Percentiles rank a stretch among this genome's conserved stretches.
These are phyloP conservation scores for Trametes gibbosa DNA, from an alignment of 768 basidiomycete genomes.

Conservation along the genomic window DNA sequence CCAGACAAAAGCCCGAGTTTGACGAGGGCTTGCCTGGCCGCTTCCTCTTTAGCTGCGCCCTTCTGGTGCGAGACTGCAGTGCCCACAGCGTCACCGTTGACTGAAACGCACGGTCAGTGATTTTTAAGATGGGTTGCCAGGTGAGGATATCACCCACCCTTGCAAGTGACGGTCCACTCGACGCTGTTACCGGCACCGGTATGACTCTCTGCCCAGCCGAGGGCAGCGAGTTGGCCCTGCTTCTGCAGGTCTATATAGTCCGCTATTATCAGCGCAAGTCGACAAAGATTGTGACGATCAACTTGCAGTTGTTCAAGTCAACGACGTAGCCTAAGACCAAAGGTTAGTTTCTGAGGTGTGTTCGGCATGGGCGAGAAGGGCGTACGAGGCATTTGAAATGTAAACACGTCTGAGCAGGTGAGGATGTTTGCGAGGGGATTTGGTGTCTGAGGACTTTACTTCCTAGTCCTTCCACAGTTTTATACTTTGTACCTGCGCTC, in stretches of 20 bases:
- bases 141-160: conserved; percentile 40
- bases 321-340: conserved; percentile 30
- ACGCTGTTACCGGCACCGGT: conserved; percentile 42
- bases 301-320: conserved; percentile 48
- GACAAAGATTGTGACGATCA: too few relatives aligned
- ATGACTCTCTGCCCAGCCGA: conserved; percentile 41
- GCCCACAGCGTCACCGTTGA: conserved; percentile 47
- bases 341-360: not conserved
- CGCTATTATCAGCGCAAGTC: not conserved
- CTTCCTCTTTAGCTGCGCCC: conserved; percentile 34
- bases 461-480: not conserved
- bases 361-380: too few relatives aligned
- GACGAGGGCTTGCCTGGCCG: conserved; percentile 29
- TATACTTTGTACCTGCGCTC: not conserved
- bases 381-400: conserved; percentile 1
- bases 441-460: not conserved
- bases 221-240: conserved; percentile 26
- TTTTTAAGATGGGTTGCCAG: not conserved
- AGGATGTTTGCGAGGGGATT: not conserved
- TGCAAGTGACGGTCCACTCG: conserved; percentile 56
- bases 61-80: conserved; percentile 44
- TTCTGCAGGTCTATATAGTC: conserved; percentile 37
- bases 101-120: conserved; percentile 31
- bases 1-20: conserved; percentile 16
- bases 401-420: not conserved